Conservation (phyloP, 371 early-diverging fungal species). For the Mortierella sp. region DNA sequence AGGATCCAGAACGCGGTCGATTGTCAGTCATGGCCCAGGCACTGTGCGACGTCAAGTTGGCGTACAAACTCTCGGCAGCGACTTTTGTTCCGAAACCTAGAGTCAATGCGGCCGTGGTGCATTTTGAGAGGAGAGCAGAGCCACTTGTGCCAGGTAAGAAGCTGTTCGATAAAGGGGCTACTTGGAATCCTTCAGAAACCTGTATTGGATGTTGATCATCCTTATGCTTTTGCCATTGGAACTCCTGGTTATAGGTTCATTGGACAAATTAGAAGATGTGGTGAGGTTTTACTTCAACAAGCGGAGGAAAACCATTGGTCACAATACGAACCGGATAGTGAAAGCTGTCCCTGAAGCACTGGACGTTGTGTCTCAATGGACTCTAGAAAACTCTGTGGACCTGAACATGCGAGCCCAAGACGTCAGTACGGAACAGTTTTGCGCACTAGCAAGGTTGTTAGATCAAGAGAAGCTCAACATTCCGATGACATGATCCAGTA, state of each 20-base stretch:
- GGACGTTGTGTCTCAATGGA: constrained; percentile 38
- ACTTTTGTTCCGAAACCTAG: constrained; percentile 82
- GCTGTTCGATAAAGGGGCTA: background rate
- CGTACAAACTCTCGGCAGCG: constrained; percentile 70
- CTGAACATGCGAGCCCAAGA: constrained; percentile 29
- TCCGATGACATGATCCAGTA: constrained; percentile 21
- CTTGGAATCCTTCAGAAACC: no score
- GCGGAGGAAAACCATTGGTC: constrained; percentile 77
- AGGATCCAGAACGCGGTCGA: constrained; percentile 69
- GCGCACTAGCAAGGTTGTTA: constrained; percentile 31
- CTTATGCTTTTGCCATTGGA: background rate
- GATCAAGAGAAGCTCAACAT: constrained; percentile 44
- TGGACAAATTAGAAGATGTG: constrained; percentile 68
- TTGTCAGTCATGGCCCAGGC: constrained; percentile 81
- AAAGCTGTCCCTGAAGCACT: constrained; percentile 23
- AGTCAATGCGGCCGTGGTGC: constrained; percentile 81
- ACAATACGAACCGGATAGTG: constrained; percentile 61
- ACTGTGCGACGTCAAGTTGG: constrained; percentile 71
- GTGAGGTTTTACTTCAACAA: constrained; percentile 76
- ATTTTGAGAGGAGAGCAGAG: constrained; percentile 64
- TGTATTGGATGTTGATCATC: no score
- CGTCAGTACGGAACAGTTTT: constrained; percentile 43
- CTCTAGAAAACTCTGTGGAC: constrained; percentile 29
- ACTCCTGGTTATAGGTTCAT: constrained; percentile 41
- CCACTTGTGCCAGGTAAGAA: constrained; percentile 54